Base-by-base conservation (phyloP, 305 asterid species). In the Fraxinus greggii region DNA sequence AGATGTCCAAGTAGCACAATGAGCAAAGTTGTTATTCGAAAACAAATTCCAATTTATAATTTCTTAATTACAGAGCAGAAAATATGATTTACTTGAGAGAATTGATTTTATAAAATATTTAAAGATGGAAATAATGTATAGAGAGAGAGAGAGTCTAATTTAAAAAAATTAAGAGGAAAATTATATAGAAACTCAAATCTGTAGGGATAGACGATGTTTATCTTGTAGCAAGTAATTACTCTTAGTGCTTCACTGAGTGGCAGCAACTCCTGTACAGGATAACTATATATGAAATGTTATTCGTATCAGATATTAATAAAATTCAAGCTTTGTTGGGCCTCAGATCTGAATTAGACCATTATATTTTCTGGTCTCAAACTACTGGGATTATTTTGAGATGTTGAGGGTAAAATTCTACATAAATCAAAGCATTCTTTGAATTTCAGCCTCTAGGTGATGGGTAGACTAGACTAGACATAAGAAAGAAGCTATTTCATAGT, bases 401-500 rank as follows among this genome's bases (percentile, higher is more conserved):
- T 65, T 17, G 8, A 40, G 45, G 45, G 48, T 31, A 72, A 33
- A 15, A 72, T n/a, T 72, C 48, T 72, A 33, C 42, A 72, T 17
- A 72, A 32, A 72, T 31, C 76, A 31, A n/a, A 72, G 38, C 13
- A 31, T 17, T 32, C 23, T 6, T 72, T 72, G 40, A 72, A 7
- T 72, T 70, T 31, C 75, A 70, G 48, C 76, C 28, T 24, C 42
- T n/a, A 33, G 76, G 36, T n/a, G 76, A 26, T 72, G 76, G 26
- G 76, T 72, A n/a, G 28, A 72, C 12, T 17, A 32, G 28, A 32
- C 76, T 33, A 72, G 15, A 72, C 40, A 72, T 31, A 72, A 72
- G 76, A 72, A 33, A 72, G 45, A 72, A 32, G 76, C 76, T 31
- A n/a, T 33, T 33, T 72, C 76, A 72, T n/a, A n/a, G 42, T 13